phyloP scores from a whole-genome alignment of 352 stramenopile genomes.

The Pythium folliculosum region DNA sequence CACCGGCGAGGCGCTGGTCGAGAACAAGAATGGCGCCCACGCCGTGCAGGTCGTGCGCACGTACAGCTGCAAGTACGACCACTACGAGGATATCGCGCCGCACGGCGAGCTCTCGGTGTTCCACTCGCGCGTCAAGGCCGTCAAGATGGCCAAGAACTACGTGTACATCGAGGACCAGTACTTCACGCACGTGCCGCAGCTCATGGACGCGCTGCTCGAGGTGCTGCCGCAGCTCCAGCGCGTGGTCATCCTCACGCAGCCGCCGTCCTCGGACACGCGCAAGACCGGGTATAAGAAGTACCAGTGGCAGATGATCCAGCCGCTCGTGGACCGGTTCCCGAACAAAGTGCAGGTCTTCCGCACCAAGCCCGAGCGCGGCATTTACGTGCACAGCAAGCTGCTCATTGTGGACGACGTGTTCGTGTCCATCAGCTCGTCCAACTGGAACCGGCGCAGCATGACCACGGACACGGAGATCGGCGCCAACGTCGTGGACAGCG shows the following conservation, averaged over 20 bases:
- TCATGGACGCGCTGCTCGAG: slow-evolving; percentile 46
- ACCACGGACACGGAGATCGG: slow-evolving; percentile 62
- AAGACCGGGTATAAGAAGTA: slow-evolving; percentile 50
- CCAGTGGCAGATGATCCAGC: slow-evolving; percentile 55
- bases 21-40: slow-evolving; percentile 18
- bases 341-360: slow-evolving; percentile 59
- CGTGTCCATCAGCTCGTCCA: slow-evolving; percentile 53
- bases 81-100: slow-evolving; percentile 57
- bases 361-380: slow-evolving; percentile 33
- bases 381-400: slow-evolving; percentile 63
- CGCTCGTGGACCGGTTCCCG: slow-evolving; percentile 40
- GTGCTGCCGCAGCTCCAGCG: slow-evolving; percentile 45
- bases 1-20: slow-evolving; percentile 1
- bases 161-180: slow-evolving; percentile 78
- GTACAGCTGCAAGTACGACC: slow-evolving; percentile 54
- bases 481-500: slow-evolving; percentile 52
- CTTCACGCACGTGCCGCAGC: slow-evolving; percentile 49
- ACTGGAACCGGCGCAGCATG: slow-evolving; percentile 76
- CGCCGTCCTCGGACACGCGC: slow-evolving; percentile 21
- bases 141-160: slow-evolving; percentile 57
- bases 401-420: slow-evolving; percentile 71
- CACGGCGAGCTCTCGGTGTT: slow-evolving; percentile 52
- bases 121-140: slow-evolving; percentile 50
- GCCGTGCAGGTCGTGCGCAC: slow-evolving; percentile 60
- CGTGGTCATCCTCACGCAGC: slow-evolving; percentile 51